Conservation (phyloP, 306 rosid genomes). For the Malus sylvestris region DNA sequence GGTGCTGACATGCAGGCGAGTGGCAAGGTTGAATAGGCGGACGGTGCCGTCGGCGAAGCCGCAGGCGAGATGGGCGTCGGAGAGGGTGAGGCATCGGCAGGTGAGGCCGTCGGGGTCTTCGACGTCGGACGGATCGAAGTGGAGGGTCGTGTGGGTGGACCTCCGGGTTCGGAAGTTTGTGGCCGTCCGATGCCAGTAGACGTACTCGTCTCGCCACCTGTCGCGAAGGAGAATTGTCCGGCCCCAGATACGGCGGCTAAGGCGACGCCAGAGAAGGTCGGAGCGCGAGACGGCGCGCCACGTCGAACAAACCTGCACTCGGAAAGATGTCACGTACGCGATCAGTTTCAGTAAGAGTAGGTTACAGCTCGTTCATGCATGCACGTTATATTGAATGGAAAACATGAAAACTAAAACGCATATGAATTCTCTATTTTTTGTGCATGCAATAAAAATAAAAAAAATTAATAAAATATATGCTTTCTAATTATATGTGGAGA, state of each 20-base stretch:
- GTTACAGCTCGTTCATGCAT: neutral
- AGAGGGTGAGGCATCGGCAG: constrained; percentile 71
- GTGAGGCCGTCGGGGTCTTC: constrained; percentile 26
- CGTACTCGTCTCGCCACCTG: constrained; percentile 68
- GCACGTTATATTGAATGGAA: neutral
- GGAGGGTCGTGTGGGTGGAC: constrained; percentile 15
- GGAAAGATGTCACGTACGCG: neutral
- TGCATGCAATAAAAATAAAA: neutral
- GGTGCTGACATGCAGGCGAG: constrained; percentile 39
- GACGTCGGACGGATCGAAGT: constrained; percentile 34
- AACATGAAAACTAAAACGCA: no score
- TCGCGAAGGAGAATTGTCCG: constrained; percentile 20
- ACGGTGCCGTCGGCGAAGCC: constrained; percentile 80
- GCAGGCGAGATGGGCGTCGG: constrained; percentile 60
- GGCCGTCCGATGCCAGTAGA: constrained; percentile 66
- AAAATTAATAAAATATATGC: neutral
- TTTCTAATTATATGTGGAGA: neutral
- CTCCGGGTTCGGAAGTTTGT: constrained; percentile 32
- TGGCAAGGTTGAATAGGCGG: constrained; percentile 52
- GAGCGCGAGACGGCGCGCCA: constrained; percentile 78
- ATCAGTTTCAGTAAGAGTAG: no score
- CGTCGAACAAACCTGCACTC: constrained; percentile 69
- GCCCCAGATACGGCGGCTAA: constrained; percentile 61
- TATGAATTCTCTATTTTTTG: no score
- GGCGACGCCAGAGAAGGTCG: constrained; percentile 49